Conservation (phyloP, 306 rosid genomes). For the Prunus kanzakura region DNA sequence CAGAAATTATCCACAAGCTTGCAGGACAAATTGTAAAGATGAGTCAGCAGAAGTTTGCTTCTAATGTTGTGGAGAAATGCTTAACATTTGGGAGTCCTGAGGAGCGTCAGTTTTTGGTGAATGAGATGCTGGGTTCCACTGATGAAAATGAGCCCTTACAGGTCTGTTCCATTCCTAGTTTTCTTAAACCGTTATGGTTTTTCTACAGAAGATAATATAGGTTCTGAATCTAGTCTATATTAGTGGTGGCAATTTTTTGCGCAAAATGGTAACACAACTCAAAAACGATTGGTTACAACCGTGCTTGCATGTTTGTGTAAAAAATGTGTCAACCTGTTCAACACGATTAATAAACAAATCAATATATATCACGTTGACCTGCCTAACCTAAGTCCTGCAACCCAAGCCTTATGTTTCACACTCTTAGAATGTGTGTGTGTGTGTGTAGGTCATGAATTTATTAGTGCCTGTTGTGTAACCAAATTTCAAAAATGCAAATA, state of each 20-base stretch:
- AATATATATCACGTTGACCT: no score
- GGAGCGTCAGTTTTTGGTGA: slow-evolving; percentile 81
- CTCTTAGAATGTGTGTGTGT: neutral
- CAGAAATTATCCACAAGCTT: slow-evolving; percentile 78
- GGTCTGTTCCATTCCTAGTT: slow-evolving; percentile 39
- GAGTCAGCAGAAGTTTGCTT: slow-evolving; percentile 99
- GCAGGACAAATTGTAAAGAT: slow-evolving; percentile 96
- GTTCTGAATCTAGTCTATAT: neutral
- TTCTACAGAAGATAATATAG: neutral
- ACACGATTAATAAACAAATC: neutral
- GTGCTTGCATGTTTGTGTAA: neutral
- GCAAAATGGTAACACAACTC: neutral
- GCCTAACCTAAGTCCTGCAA: no score
- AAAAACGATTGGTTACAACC: neutral
- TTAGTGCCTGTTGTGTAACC: slow-evolving; percentile 12
- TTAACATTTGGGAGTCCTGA: slow-evolving; percentile 75
- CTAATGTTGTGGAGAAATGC: slow-evolving; percentile 96
- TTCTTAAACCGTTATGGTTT: neutral
- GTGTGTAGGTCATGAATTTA: neutral
- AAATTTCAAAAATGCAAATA: slow-evolving; percentile 14
- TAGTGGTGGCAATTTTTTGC: neutral
- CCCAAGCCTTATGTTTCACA: no score
- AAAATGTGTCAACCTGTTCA: neutral
- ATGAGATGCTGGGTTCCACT: slow-evolving; percentile 89
- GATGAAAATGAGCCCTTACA: slow-evolving; percentile 98